Conservation (phyloP, 306 rosid species). For the Cicer judaicum region DNA sequence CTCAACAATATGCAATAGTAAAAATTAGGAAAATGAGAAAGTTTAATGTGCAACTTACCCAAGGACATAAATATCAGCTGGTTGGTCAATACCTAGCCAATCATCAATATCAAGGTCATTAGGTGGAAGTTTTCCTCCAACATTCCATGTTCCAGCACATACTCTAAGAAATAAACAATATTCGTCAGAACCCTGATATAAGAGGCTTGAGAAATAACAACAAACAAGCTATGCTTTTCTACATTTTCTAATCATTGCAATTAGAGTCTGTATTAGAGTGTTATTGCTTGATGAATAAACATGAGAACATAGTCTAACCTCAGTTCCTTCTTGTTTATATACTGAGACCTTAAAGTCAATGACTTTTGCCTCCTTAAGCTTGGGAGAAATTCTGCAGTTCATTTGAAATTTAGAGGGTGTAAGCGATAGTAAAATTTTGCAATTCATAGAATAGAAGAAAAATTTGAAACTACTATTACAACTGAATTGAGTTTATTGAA, state of each 20-base stretch:
- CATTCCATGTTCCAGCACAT: constrained; percentile 90
- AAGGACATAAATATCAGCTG: constrained; percentile 90
- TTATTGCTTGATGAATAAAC: constrained; percentile 23
- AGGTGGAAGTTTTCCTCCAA: constrained; percentile 82
- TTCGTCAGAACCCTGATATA: constrained; percentile 35
- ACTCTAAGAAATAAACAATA: constrained; percentile 55
- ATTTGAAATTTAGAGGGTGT: constrained; percentile 22
- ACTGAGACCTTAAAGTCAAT: constrained; percentile 76
- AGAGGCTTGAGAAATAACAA: constrained; percentile 43
- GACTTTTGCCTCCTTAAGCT: constrained; percentile 85
- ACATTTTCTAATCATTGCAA: constrained; percentile 9
- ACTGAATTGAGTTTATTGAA: constrained; percentile 15
- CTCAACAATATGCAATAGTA: background rate
- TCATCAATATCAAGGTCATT: constrained; percentile 87
- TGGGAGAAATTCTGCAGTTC: constrained; percentile 65
- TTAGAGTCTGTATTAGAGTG: constrained; percentile 1
- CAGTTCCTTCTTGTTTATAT: constrained; percentile 75
- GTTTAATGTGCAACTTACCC: constrained; percentile 60
- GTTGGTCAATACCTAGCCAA: constrained; percentile 69
- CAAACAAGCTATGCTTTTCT: constrained; percentile 28
- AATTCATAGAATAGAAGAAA: background rate
- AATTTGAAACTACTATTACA: background rate
- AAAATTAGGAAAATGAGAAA: background rate
- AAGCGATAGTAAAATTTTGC: background rate
- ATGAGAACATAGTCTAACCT: constrained; percentile 55